Evolutionary conservation across 2,329 filamentous ascomycete genomes (phyloP), one percentile per base, ranked within the genome.

Genomic region (Pleoardoris graminearum): DNA sequence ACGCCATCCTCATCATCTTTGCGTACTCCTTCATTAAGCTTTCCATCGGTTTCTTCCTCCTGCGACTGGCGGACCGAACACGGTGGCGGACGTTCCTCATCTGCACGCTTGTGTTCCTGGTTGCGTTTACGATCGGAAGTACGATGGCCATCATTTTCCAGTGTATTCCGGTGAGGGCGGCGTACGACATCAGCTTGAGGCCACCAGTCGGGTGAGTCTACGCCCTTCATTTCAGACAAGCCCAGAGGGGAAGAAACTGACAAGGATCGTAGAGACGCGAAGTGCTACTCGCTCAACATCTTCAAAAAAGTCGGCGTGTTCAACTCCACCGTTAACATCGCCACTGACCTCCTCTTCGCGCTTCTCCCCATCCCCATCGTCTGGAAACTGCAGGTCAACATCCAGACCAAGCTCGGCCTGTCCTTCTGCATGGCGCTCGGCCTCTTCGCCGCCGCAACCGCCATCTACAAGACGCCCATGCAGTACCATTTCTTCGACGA

Each of bases 1-100:
- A 82, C 58, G 76, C 77, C 4, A 63, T 82, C 41, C 67, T 80
- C 35, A 73, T 78, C 16, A 75, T 81, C 54, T 56, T 75, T n/a
- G 60, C 75, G 0, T 75, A 78, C 23, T 72, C 73, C 39, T 65
- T 75, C 7, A 75, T 80, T 63, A 81, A 81, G 61, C 70, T 81
- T 3, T 80, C 78, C 1, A 74, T 80, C 27, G 75, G 72, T 7
- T 71, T 77, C 27, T 79, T 80, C 57, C 65, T 81, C 16, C 67
- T 80, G 49, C 69, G 79, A 22, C 59, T 80, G 10, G 75, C 75
- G 10, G 63, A 65, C 35, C 52, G 60, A 14, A 66, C 61, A 5
- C 54, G 42, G 44, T 48, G 66, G 73, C 36, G 67, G 61, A 39
- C 76, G 62, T 76, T 78, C 46, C 61, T 80, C 4, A 75, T 74